Evolutionary conservation across 2,329 filamentous ascomycete species (phyloP), one percentile per base, ranked within the genome.

Genomic region (Penicillium sp.): DNA sequence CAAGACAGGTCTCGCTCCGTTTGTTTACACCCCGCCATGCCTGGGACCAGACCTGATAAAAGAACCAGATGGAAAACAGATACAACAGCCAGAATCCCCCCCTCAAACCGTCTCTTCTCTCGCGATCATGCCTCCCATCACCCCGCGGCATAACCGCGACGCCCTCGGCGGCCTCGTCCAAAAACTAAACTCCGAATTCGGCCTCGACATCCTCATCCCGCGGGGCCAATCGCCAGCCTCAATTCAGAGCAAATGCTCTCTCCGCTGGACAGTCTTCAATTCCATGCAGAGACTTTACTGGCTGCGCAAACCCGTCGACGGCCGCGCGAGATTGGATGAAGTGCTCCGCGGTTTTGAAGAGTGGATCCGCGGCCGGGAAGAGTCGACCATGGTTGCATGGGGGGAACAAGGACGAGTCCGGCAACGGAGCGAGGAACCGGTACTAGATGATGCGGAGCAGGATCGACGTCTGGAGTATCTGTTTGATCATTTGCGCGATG

Each of bases 101-200:
- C 18, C 18, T 22, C 5, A 22, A 22, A 22, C 9, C 18, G 18
- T n/a, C 18, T 22, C 18, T 22, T 9, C 18, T 22, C 9, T 5
- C 18, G 18, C 18, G 26, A 30, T n/a, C 26, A 39, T 34, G 32
- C 16, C 30, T 6, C 41, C 44, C 8, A 40, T 13, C 22, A 61
- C 57, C 12, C 56, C 58, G 20, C 34, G 46, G 9, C 51, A 42
- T 20, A 51, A 38, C 23, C 52, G 52, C n/a, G 30, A 45, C 20
- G 47, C 51, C 22, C 47, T 62, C 27, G 36, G 49, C 12, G 33
- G 50, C 6, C 40, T 60, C 7, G 56, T 68, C 31, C 44, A 60
- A 17, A 18, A 35, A 3, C 48, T 69, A 26, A 69, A 67, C 44
- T 35, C 51, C 2, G 41, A 49, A 20, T 69, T 58, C 44, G 51